Conservation (phyloP, 805 yeast genomes). For the Candida ortonii region DNA sequence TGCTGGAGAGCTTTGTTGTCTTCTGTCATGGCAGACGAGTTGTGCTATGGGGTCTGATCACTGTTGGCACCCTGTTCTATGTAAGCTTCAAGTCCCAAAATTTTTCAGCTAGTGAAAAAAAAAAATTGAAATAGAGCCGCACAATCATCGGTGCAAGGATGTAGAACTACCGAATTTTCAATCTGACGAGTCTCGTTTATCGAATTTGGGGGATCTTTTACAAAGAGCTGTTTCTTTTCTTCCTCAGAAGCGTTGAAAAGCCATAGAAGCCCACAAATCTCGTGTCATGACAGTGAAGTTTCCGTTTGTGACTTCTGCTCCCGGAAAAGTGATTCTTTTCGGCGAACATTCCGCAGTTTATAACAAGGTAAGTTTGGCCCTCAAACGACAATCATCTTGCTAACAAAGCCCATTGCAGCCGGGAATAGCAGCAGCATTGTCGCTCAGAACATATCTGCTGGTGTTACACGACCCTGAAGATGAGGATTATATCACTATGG, state of each 20-base stretch:
- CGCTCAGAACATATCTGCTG: slow-evolving; percentile 76
- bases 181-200: too few species aligned
- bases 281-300: slow-evolving; percentile 11
- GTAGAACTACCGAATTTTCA: too few species aligned
- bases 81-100: too few species aligned
- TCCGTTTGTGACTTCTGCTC: slow-evolving; percentile 84
- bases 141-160: slow-evolving; percentile 10
- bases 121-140: slow-evolving; percentile 16
- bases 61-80: too few species aligned
- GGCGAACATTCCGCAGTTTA: slow-evolving; percentile 98
- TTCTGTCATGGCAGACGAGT: slow-evolving; percentile 12
- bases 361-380: slow-evolving; percentile 47
- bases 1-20: slow-evolving; percentile 34
- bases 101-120: slow-evolving; percentile 13
- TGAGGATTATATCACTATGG: slow-evolving; percentile 50
- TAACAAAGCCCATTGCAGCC: slow-evolving; percentile 43
- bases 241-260: slow-evolving; percentile 3
- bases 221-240: too few species aligned
- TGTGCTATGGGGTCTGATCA: not conserved
- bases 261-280: not conserved
- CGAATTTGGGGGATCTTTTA: too few species aligned
- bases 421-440: slow-evolving; percentile 93
- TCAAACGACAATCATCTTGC: not conserved
- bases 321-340: slow-evolving; percentile 92
- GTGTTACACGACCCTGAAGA: slow-evolving; percentile 47